Conservation (phyloP, 441 rosid genomes). For the Geranium incanum region DNA sequence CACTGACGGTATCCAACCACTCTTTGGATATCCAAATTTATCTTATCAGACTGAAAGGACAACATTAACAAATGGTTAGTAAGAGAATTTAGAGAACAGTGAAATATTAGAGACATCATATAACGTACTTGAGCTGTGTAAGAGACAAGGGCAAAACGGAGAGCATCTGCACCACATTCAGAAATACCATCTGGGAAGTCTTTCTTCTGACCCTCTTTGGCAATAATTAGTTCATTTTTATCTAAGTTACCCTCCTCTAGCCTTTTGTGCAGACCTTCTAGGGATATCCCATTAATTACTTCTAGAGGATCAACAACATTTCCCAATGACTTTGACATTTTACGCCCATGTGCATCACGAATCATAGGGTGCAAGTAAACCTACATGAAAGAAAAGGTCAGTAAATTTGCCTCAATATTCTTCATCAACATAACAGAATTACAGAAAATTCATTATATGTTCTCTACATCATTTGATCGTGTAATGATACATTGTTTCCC, state of each 20-base stretch:
- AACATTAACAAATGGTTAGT: not conserved
- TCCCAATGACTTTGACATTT: constrained; percentile 94
- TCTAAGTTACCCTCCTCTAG: constrained; percentile 88
- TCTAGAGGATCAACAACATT: constrained; percentile 94
- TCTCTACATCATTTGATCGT: too few relatives aligned
- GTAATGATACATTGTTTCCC: too few relatives aligned
- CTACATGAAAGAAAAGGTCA: constrained; percentile 29
- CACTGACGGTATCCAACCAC: constrained; percentile 97
- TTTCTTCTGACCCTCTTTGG: constrained; percentile 72
- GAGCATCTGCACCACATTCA: constrained; percentile 98
- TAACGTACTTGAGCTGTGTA: constrained; percentile 85
- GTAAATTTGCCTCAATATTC: constrained; percentile 7
- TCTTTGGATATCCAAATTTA: constrained; percentile 87
- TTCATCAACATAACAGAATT: not conserved
- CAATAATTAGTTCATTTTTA: constrained; percentile 53
- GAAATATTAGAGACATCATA: constrained; percentile 12
- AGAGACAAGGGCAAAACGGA: constrained; percentile 91
- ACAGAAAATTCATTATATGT: not conserved
- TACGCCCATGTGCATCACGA: constrained; percentile 97
- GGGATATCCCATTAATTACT: constrained; percentile 75
- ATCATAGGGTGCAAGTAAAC: constrained; percentile 94
- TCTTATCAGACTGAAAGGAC: constrained; percentile 65
- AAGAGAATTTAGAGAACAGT: not conserved
- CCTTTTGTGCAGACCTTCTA: constrained; percentile 83
- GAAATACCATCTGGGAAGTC: constrained; percentile 89